phyloP scores from a whole-genome alignment of 331 rosid genomes.

The Phaseolus coccineus region DNA sequence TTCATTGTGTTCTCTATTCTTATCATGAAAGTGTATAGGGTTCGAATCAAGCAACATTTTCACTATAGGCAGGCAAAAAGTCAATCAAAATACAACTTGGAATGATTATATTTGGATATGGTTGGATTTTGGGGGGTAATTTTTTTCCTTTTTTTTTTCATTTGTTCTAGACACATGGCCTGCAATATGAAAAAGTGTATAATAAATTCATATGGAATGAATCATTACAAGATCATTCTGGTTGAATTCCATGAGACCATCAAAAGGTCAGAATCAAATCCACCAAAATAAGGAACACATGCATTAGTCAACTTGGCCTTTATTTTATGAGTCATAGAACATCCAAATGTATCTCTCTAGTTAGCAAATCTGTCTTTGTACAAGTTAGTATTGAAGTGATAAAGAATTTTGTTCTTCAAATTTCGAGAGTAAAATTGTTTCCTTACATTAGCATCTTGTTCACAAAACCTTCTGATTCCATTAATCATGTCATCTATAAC shows the following conservation, averaged over 20 bases:
- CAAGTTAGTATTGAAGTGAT: too few species aligned
- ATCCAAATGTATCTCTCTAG: too few species aligned
- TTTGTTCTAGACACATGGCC: constrained; percentile 44
- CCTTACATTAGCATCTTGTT: too few species aligned
- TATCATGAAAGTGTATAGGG: too few species aligned
- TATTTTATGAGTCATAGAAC: constrained; percentile 48
- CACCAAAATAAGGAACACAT: constrained; percentile 39
- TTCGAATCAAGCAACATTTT: constrained; percentile 38
- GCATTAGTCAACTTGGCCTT: constrained; percentile 41
- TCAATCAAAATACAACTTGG: constrained; percentile 50
- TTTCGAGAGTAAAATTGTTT: too few species aligned
- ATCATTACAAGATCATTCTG: constrained; percentile 39
- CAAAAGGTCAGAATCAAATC: constrained; percentile 48
- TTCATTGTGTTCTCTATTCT: too few species aligned
- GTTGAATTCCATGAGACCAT: constrained; percentile 50
- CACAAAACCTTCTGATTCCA: too few species aligned
- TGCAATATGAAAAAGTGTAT: constrained; percentile 38
- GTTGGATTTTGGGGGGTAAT: constrained; percentile 74
- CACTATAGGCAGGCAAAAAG: constrained; percentile 37
- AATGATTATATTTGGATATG: constrained; percentile 69
- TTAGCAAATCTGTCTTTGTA: too few species aligned
- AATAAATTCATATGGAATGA: constrained; percentile 36
- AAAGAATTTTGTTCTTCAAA: too few species aligned
- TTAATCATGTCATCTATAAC: too few species aligned
- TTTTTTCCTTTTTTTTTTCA: constrained; percentile 7